Evolutionary conservation across 371 early-diverging fungal genomes (phyloP).

Genomic region (Quaeritorhiza haematococci): DNA sequence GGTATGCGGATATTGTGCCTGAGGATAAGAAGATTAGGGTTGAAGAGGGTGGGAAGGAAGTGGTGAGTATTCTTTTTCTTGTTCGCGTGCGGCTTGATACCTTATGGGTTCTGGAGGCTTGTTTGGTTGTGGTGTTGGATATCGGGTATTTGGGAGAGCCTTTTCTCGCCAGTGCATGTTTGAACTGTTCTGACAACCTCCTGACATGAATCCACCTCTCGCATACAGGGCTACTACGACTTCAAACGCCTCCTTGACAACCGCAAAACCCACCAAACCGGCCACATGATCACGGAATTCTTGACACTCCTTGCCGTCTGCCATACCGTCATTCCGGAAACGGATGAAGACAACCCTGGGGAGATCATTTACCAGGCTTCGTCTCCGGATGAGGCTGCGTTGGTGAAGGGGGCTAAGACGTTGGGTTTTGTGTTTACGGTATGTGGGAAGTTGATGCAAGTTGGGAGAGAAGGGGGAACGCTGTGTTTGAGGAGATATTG

Average conservation of each 20-base stretch:
- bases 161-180: no score
- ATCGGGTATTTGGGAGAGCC: no score
- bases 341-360: slow-evolving; percentile 59
- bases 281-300: slow-evolving; percentile 51
- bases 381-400: slow-evolving; percentile 91
- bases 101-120: background rate
- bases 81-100: no score
- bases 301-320: slow-evolving; percentile 85
- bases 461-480: background rate
- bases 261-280: slow-evolving; percentile 18
- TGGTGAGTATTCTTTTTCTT: slow-evolving; percentile 4
- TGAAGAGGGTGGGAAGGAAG: slow-evolving; percentile 32
- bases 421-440: slow-evolving; percentile 75
- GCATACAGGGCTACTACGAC: slow-evolving; percentile 28
- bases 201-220: no score
- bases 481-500: background rate
- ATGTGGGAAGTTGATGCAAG: slow-evolving; percentile 19
- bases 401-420: slow-evolving; percentile 80
- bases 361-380: slow-evolving; percentile 71
- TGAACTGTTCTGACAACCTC: no score
- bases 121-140: background rate
- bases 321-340: slow-evolving; percentile 95
- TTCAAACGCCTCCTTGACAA: slow-evolving; percentile 26
- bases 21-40: slow-evolving; percentile 40
- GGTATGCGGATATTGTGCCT: slow-evolving; percentile 53